Evolutionary conservation across 2,329 filamentous ascomycete species (phyloP).

Genomic region (Aspergillus chevalieri): DNA sequence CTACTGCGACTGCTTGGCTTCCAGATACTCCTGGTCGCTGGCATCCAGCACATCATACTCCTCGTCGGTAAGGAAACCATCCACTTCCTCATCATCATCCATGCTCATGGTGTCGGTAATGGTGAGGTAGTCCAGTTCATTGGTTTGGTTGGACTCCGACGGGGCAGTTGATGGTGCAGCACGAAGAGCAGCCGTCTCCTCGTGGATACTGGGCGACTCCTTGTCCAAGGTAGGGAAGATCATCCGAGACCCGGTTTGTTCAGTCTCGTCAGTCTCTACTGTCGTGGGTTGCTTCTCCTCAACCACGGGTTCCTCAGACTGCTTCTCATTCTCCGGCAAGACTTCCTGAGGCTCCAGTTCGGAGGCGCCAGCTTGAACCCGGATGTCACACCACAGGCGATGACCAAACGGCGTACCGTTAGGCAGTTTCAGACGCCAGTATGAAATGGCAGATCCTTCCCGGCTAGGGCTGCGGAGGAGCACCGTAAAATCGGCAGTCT

Average conservation of each 20-base stretch:
- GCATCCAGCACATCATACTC: slow-evolving; percentile 97
- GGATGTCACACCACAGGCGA: slow-evolving; percentile 89
- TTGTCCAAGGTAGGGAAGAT: slow-evolving; percentile 96
- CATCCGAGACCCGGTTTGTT: slow-evolving; percentile 61
- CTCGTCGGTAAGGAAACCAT: slow-evolving; percentile 89
- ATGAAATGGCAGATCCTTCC: slow-evolving; percentile 77
- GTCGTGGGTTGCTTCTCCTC: slow-evolving; percentile 28
- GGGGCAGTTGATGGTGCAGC: slow-evolving; percentile 17
- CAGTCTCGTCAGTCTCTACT: slow-evolving; percentile 31
- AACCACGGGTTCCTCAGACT: neutral
- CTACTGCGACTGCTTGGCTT: slow-evolving; percentile 31
- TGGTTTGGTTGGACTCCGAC: slow-evolving; percentile 38
- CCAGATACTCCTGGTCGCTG: slow-evolving; percentile 76
- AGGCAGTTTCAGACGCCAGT: slow-evolving; percentile 86
- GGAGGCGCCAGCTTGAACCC: slow-evolving; percentile 45
- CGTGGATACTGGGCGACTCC: slow-evolving; percentile 84
- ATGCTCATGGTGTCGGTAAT: slow-evolving; percentile 55
- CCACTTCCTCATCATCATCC: slow-evolving; percentile 45
- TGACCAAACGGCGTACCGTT: slow-evolving; percentile 82
- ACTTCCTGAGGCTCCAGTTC: neutral
- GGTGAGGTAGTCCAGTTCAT: slow-evolving; percentile 44
- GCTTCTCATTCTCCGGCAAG: neutral
- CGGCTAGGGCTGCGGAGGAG: slow-evolving; percentile 73
- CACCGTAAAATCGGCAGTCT: slow-evolving; percentile 75
- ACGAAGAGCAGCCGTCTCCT: slow-evolving; percentile 34